Evolutionary conservation across 2,329 filamentous ascomycete species (phyloP).

Genomic region (Trichoderma atroviride): DNA sequence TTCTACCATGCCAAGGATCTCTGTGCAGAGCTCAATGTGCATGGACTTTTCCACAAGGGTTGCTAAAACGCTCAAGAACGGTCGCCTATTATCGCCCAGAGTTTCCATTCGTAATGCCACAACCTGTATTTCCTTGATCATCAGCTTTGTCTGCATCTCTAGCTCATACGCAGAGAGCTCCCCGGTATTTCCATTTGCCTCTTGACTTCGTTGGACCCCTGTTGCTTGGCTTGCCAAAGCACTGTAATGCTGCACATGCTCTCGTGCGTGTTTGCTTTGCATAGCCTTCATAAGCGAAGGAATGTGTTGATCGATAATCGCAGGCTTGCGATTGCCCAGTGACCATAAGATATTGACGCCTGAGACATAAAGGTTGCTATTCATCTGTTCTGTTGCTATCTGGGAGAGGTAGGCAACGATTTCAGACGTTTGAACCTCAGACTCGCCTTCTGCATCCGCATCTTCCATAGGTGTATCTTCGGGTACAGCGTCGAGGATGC

Average conservation of each 20-base stretch:
- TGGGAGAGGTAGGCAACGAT: constrained; percentile 82
- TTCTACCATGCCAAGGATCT: constrained; percentile 92
- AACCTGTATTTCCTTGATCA: constrained; percentile 93
- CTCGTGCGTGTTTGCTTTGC: constrained; percentile 86
- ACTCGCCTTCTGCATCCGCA: constrained; percentile 80
- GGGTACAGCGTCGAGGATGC: constrained; percentile 86
- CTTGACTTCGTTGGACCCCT: constrained; percentile 50
- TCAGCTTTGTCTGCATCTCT: constrained; percentile 85
- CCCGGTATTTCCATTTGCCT: constrained; percentile 54
- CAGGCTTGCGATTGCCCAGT: constrained; percentile 79
- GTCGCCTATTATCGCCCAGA: constrained; percentile 84
- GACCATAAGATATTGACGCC: constrained; percentile 95
- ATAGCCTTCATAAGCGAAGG: constrained; percentile 88
- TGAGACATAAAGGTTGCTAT: constrained; percentile 77
- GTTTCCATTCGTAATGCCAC: constrained; percentile 90
- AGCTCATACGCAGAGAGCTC: constrained; percentile 76
- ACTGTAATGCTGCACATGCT: constrained; percentile 81
- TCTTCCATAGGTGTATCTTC: constrained; percentile 72
- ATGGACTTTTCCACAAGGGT: constrained; percentile 94
- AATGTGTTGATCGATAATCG: constrained; percentile 89
- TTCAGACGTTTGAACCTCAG: constrained; percentile 80
- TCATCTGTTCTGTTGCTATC: constrained; percentile 86
- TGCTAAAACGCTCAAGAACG: constrained; percentile 92
- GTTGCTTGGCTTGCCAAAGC: constrained; percentile 56
- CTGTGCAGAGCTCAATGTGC: constrained; percentile 83